Evolutionary conservation across 805 yeast species (phyloP).

Genomic region (Grigorovia humatica): DNA sequence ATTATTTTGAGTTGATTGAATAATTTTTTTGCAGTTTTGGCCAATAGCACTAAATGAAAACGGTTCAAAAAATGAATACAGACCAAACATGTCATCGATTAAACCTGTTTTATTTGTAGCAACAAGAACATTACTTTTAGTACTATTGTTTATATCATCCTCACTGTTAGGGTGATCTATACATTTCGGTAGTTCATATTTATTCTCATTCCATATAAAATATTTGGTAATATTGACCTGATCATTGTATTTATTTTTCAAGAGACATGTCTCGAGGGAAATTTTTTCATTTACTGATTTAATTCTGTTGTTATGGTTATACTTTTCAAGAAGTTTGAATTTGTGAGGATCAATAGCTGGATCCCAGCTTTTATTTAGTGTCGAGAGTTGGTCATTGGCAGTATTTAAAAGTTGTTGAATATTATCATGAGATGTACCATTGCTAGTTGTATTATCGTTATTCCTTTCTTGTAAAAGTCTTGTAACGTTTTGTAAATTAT

Average conservation of each 20-base stretch:
- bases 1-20: constrained; percentile 1
- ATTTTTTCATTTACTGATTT: not conserved
- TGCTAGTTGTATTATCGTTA: not conserved
- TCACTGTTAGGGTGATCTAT: too few relatives aligned
- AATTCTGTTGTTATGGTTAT: not conserved
- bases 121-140: not conserved
- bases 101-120: constrained; percentile 12
- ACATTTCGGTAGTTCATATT: not conserved
- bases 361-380: constrained; percentile 11
- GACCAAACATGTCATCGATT: constrained; percentile 24
- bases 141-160: not conserved
- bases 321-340: constrained; percentile 1
- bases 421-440: not conserved
- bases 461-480: not conserved
- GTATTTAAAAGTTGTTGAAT: constrained; percentile 10
- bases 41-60: constrained; percentile 26
- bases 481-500: not conserved
- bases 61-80: constrained; percentile 21
- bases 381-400: constrained; percentile 11
- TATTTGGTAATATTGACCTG: constrained; percentile 16
- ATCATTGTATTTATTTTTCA: constrained; percentile 21
- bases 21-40: constrained; percentile 11
- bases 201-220: constrained; percentile 6
- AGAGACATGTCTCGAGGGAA: constrained; percentile 22
- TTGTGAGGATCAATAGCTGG: constrained; percentile 11